A percentile compares a stretch with the other conserved stretches of the same genome.
Evolutionary conservation across 164 flowering plant genomes (phyloP).

Genomic region (grape (Vitis vinifera)): DNA sequence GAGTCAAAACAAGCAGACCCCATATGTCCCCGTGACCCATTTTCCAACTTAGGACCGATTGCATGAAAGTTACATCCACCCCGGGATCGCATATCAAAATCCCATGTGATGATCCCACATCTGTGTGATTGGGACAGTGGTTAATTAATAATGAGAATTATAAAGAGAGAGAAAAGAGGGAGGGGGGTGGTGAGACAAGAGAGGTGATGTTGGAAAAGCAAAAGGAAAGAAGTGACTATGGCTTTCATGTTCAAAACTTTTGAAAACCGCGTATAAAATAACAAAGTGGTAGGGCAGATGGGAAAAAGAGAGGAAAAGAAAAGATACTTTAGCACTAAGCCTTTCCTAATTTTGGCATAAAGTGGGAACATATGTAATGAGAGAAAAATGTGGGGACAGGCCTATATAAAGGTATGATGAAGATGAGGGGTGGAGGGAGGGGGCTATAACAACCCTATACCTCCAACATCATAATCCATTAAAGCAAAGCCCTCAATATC

Average conservation of each 20-base stretch:
- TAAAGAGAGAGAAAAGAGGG: background rate
- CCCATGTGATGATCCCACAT: no score
- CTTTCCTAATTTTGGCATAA: background rate
- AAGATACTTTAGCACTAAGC: conserved; percentile 7
- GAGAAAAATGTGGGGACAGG: background rate
- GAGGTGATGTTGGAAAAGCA: conserved; percentile 19
- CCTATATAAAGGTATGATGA: no score
- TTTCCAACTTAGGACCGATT: no score
- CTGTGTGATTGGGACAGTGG: no score
- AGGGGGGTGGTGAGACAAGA: background rate
- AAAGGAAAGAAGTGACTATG: conserved; percentile 11
- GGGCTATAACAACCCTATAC: no score
- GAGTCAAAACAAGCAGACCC: no score
- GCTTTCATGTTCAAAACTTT: conserved; percentile 11
- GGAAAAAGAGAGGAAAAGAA: background rate
- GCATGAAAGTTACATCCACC: no score
- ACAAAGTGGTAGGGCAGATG: background rate
- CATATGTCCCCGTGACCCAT: no score
- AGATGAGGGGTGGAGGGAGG: no score
- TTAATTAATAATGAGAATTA: conserved; percentile 7
- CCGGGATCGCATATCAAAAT: no score
- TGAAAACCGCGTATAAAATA: conserved; percentile 3
- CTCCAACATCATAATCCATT: background rate
- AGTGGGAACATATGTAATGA: conserved; percentile 10
- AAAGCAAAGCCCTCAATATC: background rate